Evolutionary conservation across 2,329 filamentous ascomycete species (phyloP).

Genomic region (Dactylellina parvicollis): DNA sequence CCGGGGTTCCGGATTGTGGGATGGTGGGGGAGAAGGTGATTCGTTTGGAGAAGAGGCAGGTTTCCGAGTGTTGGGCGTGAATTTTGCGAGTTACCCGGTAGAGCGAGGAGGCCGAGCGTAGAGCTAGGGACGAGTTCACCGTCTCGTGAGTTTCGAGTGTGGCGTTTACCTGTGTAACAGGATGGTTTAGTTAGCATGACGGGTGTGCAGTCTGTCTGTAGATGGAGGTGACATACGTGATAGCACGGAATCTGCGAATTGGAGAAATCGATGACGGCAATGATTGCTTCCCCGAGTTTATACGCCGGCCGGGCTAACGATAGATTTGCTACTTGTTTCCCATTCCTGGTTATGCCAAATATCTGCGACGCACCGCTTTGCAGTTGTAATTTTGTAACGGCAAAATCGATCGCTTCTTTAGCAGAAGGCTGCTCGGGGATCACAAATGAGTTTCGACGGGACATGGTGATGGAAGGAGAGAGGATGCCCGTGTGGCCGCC

Average conservation of each 20-base stretch:
- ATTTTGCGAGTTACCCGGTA: slow-evolving; percentile 85
- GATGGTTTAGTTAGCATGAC: too few relatives aligned
- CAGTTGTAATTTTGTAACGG: slow-evolving; percentile 77
- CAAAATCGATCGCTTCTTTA: slow-evolving; percentile 88
- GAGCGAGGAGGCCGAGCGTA: slow-evolving; percentile 86
- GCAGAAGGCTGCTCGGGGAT: slow-evolving; percentile 70
- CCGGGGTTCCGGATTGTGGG: slow-evolving; percentile 83
- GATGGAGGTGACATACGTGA: slow-evolving; percentile 66
- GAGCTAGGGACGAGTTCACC: slow-evolving; percentile 79
- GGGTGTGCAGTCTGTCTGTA: too few relatives aligned
- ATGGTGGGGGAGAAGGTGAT: slow-evolving; percentile 85
- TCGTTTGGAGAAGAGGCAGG: slow-evolving; percentile 80
- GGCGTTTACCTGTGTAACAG: slow-evolving; percentile 71
- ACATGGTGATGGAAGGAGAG: slow-evolving; percentile 73
- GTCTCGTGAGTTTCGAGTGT: slow-evolving; percentile 88
- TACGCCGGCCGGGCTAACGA: slow-evolving; percentile 89
- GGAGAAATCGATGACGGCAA: slow-evolving; percentile 83
- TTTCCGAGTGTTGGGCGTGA: slow-evolving; percentile 80
- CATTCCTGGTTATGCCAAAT: slow-evolving; percentile 93
- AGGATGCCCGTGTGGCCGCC: slow-evolving; percentile 68
- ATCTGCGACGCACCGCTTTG: slow-evolving; percentile 63
- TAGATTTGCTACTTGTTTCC: slow-evolving; percentile 88
- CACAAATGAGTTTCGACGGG: slow-evolving; percentile 66
- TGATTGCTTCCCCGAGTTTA: slow-evolving; percentile 86
- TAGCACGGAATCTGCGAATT: slow-evolving; percentile 83